Percentiles rank a stretch among this genome's conserved stretches.
These are phyloP conservation scores for Blastobotrys malaysiensis DNA, from an alignment of 1,139 yeast genomes.

Conservation along the genomic window DNA sequence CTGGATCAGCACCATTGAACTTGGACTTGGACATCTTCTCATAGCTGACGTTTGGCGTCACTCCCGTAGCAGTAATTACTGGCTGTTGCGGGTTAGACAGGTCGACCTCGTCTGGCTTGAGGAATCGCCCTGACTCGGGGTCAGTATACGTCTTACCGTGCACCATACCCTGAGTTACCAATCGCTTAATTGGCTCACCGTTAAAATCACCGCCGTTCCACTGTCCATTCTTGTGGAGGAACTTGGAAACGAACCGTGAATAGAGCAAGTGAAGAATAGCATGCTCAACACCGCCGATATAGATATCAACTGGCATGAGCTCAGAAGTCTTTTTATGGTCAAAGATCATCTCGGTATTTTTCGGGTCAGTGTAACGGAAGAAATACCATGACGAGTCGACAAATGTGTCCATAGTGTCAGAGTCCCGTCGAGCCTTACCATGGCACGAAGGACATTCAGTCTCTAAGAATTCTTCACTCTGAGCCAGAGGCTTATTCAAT, in stretches of 20 bases:
- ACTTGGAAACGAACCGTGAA: constrained; percentile 78
- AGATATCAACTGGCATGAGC: constrained; percentile 78
- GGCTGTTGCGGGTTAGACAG: constrained; percentile 38
- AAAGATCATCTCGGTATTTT: constrained; percentile 54
- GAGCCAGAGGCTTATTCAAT: constrained; percentile 69
- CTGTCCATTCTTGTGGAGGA: constrained; percentile 56
- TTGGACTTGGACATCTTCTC: constrained; percentile 98
- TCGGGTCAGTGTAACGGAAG: constrained; percentile 74
- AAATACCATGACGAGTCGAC: constrained; percentile 98
- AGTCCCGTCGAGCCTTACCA: constrained; percentile 71
- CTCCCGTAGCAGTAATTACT: constrained; percentile 45
- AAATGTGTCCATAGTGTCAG: constrained; percentile 98
- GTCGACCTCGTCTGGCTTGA: constrained; percentile 71
- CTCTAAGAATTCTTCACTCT: constrained; percentile 63
- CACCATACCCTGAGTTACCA: constrained; percentile 97
- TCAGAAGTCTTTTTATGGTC: constrained; percentile 45
- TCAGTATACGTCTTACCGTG: constrained; percentile 81
- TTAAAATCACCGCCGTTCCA: constrained; percentile 47
- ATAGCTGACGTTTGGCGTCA: constrained; percentile 49
- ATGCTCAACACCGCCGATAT: constrained; percentile 94
- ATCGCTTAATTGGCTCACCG: constrained; percentile 74
- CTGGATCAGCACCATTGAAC: constrained; percentile 90
- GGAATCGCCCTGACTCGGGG: constrained; percentile 65
- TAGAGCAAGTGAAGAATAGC: constrained; percentile 88
- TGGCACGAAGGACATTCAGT: constrained; percentile 81